A percentile compares a stretch with the other conserved stretches of the same genome.
Evolutionary conservation across 2,329 filamentous ascomycete genomes (phyloP).

Genomic region (Cyphellophora attinorum): DNA sequence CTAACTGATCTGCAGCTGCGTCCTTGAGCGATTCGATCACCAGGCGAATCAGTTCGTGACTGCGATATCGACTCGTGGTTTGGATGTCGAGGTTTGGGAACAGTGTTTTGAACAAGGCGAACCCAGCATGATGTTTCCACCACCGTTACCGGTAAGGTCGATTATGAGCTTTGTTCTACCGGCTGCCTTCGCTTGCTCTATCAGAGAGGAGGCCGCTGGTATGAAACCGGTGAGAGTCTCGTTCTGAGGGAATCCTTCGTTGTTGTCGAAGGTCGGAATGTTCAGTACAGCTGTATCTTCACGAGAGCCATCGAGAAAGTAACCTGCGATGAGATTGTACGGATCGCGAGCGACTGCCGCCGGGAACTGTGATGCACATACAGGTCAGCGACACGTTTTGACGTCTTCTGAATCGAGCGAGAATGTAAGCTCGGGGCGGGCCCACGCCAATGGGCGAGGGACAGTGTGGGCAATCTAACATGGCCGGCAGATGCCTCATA

Average conservation of each 20-base stretch:
- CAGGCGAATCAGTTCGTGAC: conserved; percentile 23
- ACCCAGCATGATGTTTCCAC: conserved; percentile 42
- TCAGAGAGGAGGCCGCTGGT: neutral
- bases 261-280: neutral
- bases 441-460: no score
- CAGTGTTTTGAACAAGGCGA: conserved; percentile 44
- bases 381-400: no score
- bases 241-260: neutral
- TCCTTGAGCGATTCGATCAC: neutral
- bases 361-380: no score
- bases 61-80: conserved; percentile 15
- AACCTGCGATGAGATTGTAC: neutral
- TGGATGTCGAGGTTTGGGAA: conserved; percentile 33
- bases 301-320: neutral
- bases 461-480: no score
- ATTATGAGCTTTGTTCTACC: conserved; percentile 53
- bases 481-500: no score
- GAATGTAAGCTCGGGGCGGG: no score
- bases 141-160: conserved; percentile 52
- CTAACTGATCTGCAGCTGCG: neutral
- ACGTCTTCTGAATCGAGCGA: no score
- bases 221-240: no score
- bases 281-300: neutral
- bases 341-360: no score
- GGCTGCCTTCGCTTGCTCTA: neutral